Evolutionary conservation across 2,329 filamentous ascomycete genomes (phyloP).

Genomic region (Epichloe hybrida): DNA sequence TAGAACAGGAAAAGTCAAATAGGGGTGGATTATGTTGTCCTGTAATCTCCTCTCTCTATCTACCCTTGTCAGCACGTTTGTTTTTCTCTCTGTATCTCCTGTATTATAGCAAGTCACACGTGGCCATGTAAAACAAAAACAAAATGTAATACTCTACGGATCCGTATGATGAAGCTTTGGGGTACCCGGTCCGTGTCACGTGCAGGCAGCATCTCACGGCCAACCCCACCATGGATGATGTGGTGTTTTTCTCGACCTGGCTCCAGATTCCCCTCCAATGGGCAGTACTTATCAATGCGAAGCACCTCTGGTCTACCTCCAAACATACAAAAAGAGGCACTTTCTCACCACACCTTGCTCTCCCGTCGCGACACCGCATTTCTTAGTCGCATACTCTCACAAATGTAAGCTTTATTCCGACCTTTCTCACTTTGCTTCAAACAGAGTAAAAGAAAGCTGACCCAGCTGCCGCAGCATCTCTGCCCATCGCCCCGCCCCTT

Average conservation of each 20-base stretch:
- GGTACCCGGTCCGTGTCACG: slow-evolving; percentile 13
- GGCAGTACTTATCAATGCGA: slow-evolving; percentile 3
- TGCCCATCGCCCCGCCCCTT: slow-evolving; percentile 14
- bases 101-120: slow-evolving; percentile 19
- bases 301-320: slow-evolving; percentile 1
- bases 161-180: slow-evolving; percentile 2
- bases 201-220: slow-evolving; percentile 16
- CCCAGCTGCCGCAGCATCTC: neutral
- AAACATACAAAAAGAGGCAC: slow-evolving; percentile 8
- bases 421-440: neutral
- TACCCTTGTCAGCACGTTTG: slow-evolving; percentile 14
- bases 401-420: neutral
- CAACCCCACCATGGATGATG: slow-evolving; percentile 19
- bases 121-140: slow-evolving; percentile 16
- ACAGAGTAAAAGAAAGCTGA: neutral
- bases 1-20: slow-evolving; percentile 3
- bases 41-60: slow-evolving; percentile 24
- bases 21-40: slow-evolving; percentile 17
- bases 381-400: neutral
- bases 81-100: slow-evolving; percentile 16
- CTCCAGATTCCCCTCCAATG: slow-evolving; percentile 10
- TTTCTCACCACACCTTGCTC: neutral
- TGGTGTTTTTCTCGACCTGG: slow-evolving; percentile 20
- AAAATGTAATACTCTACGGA: slow-evolving; percentile 7
- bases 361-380: slow-evolving; percentile 3